Percentiles rank a stretch among this genome's conserved stretches.
These are phyloP conservation scores for Hirschfeldia incana DNA, from an alignment of 345 rosid genomes.

Conservation along the genomic window DNA sequence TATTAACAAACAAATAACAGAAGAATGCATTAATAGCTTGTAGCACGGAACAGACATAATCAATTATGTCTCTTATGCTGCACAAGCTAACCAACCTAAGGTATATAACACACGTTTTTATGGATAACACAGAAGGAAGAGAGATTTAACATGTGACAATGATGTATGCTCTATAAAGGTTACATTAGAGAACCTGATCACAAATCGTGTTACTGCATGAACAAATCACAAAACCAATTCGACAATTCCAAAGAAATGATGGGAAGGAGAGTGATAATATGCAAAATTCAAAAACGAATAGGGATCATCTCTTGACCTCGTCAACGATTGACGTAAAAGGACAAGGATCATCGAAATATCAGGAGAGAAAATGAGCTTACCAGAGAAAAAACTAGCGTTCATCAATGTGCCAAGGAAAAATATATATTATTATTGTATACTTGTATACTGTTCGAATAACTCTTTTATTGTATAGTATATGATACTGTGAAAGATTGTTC, in stretches of 20 bases:
- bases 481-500: neutral
- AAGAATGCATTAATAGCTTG: neutral
- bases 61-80: neutral
- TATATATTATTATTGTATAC: neutral
- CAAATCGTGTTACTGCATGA: neutral
- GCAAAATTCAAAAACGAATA: slow-evolving; percentile 1
- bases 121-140: neutral
- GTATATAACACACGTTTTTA: neutral
- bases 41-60: neutral
- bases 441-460: neutral
- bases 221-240: neutral
- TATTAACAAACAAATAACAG: neutral
- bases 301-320: slow-evolving; percentile 7
- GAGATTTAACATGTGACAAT: neutral
- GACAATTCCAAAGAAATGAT: neutral
- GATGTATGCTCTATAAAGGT: neutral
- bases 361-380: slow-evolving; percentile 36
- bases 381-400: slow-evolving; percentile 38
- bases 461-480: neutral
- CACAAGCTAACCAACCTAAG: neutral
- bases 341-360: slow-evolving; percentile 6
- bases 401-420: neutral
- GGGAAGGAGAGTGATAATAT: slow-evolving; percentile 1
- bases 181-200: neutral
- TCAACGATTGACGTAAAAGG: slow-evolving; percentile 23